Percentiles rank a stretch among this genome's conserved stretches.
Conservation (phyloP, 768 basidiomycete species). For the Boletus edulis region DNA sequence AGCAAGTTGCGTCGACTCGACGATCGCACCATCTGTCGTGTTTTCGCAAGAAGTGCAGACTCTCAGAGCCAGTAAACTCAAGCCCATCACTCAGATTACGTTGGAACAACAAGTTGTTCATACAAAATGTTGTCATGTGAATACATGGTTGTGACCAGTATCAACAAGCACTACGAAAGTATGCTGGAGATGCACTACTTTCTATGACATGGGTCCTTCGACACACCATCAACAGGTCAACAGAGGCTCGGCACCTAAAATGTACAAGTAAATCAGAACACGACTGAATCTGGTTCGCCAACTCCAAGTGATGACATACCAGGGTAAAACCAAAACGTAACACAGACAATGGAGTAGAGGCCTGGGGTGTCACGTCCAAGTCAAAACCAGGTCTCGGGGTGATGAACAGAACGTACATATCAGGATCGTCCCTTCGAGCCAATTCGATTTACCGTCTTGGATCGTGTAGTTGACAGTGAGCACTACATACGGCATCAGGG, state of each 20-base stretch:
- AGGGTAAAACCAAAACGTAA: slow-evolving; percentile 54
- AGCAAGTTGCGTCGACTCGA: slow-evolving; percentile 98
- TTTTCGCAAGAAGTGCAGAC: slow-evolving; percentile 86
- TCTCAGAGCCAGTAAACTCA: slow-evolving; percentile 76
- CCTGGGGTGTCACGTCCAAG: slow-evolving; percentile 28
- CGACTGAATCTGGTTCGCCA: background rate
- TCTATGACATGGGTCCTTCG: too few relatives aligned
- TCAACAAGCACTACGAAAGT: too few relatives aligned
- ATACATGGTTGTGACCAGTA: too few relatives aligned
- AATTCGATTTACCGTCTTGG: slow-evolving; percentile 86
- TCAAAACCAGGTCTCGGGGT: too few relatives aligned
- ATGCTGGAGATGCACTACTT: too few relatives aligned
- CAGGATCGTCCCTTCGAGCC: slow-evolving; percentile 82
- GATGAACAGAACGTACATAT: slow-evolving; percentile 43
- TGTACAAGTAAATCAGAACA: slow-evolving; percentile 1
- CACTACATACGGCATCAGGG: slow-evolving; percentile 37
- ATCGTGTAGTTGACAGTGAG: slow-evolving; percentile 87
- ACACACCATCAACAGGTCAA: too few relatives aligned
- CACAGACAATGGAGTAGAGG: slow-evolving; percentile 56
- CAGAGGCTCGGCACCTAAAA: background rate
- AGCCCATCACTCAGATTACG: slow-evolving; percentile 94
- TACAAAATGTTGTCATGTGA: too few relatives aligned
- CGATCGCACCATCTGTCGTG: slow-evolving; percentile 83
- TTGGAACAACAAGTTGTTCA: slow-evolving; percentile 62
- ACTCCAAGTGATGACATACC: slow-evolving; percentile 26